These are phyloP conservation scores for Phoenix roebelenii DNA, from an alignment of 176 grass and related monocot genomes.

Conservation along the genomic window DNA sequence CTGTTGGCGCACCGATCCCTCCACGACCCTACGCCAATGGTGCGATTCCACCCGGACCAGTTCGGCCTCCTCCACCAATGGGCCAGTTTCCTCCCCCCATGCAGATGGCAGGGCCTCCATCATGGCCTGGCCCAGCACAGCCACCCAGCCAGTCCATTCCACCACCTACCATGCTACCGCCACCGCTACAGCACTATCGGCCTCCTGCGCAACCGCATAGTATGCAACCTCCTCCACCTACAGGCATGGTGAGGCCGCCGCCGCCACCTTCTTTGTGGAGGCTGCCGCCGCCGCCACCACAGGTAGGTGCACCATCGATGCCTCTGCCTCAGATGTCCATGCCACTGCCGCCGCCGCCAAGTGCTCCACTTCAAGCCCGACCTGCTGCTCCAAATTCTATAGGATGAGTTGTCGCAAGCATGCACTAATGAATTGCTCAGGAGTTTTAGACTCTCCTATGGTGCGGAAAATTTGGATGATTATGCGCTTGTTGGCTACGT, in stretches of 20 bases:
- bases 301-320: slow-evolving; percentile 4
- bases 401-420: too few relatives aligned
- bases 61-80: slow-evolving; percentile 30
- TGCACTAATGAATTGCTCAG: too few relatives aligned
- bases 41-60: slow-evolving; percentile 19
- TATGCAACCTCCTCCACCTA: not conserved
- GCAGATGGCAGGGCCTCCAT: slow-evolving; percentile 16
- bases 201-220: not conserved
- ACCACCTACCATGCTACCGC: not conserved
- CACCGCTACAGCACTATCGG: not conserved
- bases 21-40: slow-evolving; percentile 67
- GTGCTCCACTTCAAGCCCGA: not conserved
- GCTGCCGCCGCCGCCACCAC: not conserved
- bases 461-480: too few relatives aligned
- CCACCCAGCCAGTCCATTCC: not conserved
- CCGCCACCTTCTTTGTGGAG: slow-evolving; percentile 11
- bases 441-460: too few relatives aligned
- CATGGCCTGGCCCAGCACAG: slow-evolving; percentile 45
- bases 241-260: slow-evolving; percentile 3
- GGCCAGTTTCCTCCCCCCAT: slow-evolving; percentile 62
- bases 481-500: too few relatives aligned
- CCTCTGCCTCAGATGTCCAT: not conserved
- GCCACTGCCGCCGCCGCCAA: not conserved
- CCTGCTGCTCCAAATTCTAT: too few relatives aligned
- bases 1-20: slow-evolving; percentile 29